A percentile compares a stretch with the other conserved stretches of the same genome.
phyloP scores from a whole-genome alignment of 345 rosid species.

The Syzygium aqueum region DNA sequence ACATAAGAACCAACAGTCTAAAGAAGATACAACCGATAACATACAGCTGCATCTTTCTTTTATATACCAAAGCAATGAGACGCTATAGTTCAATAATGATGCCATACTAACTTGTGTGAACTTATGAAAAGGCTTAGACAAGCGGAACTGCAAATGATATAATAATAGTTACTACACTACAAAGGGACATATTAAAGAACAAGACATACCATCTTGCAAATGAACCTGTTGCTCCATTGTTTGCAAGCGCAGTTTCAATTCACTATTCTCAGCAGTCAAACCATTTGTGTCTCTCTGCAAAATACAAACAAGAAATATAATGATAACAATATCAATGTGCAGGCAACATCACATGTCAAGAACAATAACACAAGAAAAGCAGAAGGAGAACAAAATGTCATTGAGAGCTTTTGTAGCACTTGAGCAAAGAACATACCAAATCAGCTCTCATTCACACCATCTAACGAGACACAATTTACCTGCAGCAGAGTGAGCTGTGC shows the following conservation, averaged over 20 bases:
- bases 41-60: not conserved
- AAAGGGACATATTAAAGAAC: not conserved
- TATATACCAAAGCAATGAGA: not conserved
- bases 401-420: not conserved
- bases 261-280: not conserved
- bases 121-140: not conserved
- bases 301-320: not conserved
- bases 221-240: constrained; percentile 3
- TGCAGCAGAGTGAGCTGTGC: constrained; percentile 11
- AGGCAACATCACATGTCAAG: not conserved
- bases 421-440: not conserved
- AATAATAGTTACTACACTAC: not conserved
- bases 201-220: constrained; percentile 4
- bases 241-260: constrained; percentile 2
- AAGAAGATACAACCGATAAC: not conserved
- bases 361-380: not conserved
- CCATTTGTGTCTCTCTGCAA: constrained; percentile 7
- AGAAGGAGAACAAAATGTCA: not conserved
- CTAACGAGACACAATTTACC: not conserved
- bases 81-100: not conserved
- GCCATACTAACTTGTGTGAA: not conserved
- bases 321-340: not conserved
- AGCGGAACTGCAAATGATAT: not conserved
- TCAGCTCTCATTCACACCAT: not conserved
- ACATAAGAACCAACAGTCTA: not conserved